Evolutionary conservation across 139 green algal genomes (phyloP).

Genomic region (Astrephomene gubernaculifera): DNA sequence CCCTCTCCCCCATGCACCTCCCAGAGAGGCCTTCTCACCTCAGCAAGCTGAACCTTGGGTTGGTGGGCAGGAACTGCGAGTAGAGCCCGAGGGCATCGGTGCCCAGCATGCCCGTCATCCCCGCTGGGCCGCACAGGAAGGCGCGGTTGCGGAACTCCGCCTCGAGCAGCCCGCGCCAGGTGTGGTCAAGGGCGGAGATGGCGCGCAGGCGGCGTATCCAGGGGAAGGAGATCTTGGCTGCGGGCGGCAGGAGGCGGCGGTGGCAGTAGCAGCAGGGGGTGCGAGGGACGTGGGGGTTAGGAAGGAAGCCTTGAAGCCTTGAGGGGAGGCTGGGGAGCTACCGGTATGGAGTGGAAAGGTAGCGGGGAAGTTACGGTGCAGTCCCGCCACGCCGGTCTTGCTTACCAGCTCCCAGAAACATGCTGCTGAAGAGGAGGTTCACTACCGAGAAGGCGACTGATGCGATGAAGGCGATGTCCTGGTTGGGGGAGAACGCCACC

Average conservation of each 20-base stretch:
- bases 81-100: slow-evolving; percentile 38
- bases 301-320: too few relatives aligned
- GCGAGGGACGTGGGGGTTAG: too few relatives aligned
- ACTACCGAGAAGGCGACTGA: slow-evolving; percentile 62
- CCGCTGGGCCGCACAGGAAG: slow-evolving; percentile 27
- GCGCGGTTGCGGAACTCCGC: slow-evolving; percentile 41
- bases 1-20: too few relatives aligned
- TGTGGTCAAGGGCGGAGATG: slow-evolving; percentile 64
- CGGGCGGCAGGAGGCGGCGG: too few relatives aligned
- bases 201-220: slow-evolving; percentile 56
- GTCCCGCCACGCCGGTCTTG: too few relatives aligned
- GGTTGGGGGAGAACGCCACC: slow-evolving; percentile 51
- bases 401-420: slow-evolving; percentile 52
- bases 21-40: too few relatives aligned
- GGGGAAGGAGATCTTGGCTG: slow-evolving; percentile 20
- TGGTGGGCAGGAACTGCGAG: slow-evolving; percentile 34
- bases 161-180: slow-evolving; percentile 46
- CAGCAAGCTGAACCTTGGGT: slow-evolving; percentile 10
- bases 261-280: too few relatives aligned
- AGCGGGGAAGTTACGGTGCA: too few relatives aligned
- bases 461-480: slow-evolving; percentile 65
- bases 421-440: slow-evolving; percentile 68
- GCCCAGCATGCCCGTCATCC: background rate
- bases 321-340: too few relatives aligned
- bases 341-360: too few relatives aligned